Percentiles rank a stretch among this genome's conserved stretches.
phyloP scores from a whole-genome alignment of 305 asterid species.

The Solanum hybrid region DNA sequence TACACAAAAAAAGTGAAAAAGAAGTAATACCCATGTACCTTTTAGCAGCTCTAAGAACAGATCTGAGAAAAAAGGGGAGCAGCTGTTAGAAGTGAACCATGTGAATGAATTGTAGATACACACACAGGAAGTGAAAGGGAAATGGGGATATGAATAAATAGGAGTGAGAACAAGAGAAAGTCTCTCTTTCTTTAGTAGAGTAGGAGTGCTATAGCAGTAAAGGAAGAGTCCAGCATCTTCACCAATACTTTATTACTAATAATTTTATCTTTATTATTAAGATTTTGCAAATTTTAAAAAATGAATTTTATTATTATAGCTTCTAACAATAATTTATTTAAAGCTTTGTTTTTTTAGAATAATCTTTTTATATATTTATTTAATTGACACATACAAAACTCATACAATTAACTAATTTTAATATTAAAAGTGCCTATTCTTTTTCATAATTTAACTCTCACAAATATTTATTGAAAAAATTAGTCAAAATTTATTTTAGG shows the following conservation, averaged over 20 bases:
- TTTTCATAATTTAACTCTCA: neutral
- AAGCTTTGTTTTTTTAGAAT: too few relatives aligned
- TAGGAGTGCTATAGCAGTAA: constrained; percentile 2
- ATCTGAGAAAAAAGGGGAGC: neutral
- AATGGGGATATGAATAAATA: neutral
- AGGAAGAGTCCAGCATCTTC: neutral
- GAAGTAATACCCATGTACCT: neutral
- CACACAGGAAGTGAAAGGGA: neutral
- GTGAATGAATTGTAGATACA: neutral
- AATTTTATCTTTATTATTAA: neutral
- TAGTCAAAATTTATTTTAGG: too few relatives aligned
- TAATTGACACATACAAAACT: too few relatives aligned
- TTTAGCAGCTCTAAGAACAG: neutral
- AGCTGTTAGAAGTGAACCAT: neutral
- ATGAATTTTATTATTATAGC: too few relatives aligned
- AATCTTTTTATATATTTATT: too few relatives aligned
- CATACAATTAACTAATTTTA: too few relatives aligned
- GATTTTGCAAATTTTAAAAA: neutral
- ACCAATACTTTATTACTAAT: neutral
- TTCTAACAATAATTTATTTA: too few relatives aligned
- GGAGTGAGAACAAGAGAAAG: neutral
- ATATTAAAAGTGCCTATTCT: neutral
- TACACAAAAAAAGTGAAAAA: neutral
- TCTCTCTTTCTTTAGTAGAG: neutral
- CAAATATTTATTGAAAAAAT: neutral